Evolutionary conservation across 2,329 filamentous ascomycete species (phyloP).

Genomic region (Elsinoe fawcettii): DNA sequence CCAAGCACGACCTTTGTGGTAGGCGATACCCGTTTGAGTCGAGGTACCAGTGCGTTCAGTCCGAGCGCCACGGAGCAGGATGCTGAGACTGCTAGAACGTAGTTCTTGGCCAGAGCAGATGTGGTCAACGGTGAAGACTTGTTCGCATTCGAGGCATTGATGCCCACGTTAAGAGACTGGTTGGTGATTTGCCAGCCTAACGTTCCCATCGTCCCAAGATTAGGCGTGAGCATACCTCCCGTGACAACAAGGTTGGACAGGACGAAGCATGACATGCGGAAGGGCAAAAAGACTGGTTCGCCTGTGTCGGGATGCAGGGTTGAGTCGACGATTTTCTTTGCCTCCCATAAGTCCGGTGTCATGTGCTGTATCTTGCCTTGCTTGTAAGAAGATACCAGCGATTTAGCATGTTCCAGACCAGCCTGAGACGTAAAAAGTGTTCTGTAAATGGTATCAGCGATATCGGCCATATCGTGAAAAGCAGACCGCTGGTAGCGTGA

Average conservation of each 20-base stretch:
- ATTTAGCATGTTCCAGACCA: constrained; percentile 80
- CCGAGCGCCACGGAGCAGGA: constrained; percentile 91
- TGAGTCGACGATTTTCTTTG: constrained; percentile 95
- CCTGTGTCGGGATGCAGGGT: constrained; percentile 95
- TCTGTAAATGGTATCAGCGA: constrained; percentile 42
- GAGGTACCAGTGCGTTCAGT: constrained; percentile 80
- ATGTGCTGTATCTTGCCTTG: constrained; percentile 68
- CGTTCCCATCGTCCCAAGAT: constrained; percentile 73
- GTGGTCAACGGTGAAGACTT: constrained; percentile 85
- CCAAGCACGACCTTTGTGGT: constrained; percentile 67
- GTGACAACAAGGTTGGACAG: constrained; percentile 91
- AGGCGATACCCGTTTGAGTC: constrained; percentile 67
- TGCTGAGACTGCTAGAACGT: constrained; percentile 82
- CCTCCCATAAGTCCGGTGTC: constrained; percentile 85
- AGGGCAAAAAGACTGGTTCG: constrained; percentile 82
- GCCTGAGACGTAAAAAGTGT: constrained; percentile 72
- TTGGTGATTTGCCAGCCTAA: constrained; percentile 93
- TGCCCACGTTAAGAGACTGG: constrained; percentile 94
- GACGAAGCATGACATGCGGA: constrained; percentile 95
- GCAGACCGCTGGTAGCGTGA: not conserved
- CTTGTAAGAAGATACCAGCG: constrained; percentile 76
- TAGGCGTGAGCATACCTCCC: constrained; percentile 91
- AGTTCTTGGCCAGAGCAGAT: constrained; percentile 76
- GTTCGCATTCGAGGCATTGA: constrained; percentile 97
- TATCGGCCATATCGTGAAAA: not conserved